Evolutionary conservation across 495 filamentous ascomycete species (phyloP).

Genomic region (Usnea hakonensis): DNA sequence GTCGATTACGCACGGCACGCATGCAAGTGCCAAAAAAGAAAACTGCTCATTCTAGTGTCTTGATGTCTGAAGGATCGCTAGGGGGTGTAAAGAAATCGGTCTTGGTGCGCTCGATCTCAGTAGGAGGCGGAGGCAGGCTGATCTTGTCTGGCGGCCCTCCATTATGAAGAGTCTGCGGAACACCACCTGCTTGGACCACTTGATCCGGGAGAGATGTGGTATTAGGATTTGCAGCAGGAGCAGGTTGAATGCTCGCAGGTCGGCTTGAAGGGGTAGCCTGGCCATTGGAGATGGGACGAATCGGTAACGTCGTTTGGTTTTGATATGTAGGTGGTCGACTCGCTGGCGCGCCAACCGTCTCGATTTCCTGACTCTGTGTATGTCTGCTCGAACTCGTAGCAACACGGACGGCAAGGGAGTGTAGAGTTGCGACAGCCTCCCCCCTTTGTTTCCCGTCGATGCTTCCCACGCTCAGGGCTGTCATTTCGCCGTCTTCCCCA

Average conservation of each 20-base stretch:
- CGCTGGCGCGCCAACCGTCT: not conserved
- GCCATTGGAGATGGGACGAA: not conserved
- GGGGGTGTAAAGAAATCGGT: conserved; percentile 16
- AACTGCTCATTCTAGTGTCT: not conserved
- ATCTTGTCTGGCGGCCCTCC: conserved; percentile 12
- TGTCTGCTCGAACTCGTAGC: conserved; percentile 4
- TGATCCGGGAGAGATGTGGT: not conserved
- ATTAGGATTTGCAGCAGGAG: not conserved
- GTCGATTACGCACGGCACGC: too few species aligned
- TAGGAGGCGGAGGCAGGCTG: conserved; percentile 9
- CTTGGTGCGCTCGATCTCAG: conserved; percentile 6
- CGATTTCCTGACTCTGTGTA: not conserved
- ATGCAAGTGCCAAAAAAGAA: not conserved
- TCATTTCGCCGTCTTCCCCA: conserved; percentile 10
- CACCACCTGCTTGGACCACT: not conserved
- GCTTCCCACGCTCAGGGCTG: conserved; percentile 11
- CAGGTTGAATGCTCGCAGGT: not conserved
- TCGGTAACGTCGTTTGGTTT: not conserved
- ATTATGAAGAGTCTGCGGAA: not conserved
- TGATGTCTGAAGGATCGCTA: conserved; percentile 10
- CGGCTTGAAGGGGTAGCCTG: not conserved
- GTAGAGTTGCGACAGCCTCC: conserved; percentile 14
- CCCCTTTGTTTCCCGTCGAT: conserved; percentile 9
- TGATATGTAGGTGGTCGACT: not conserved
- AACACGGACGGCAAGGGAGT: conserved; percentile 5